Evolutionary conservation across 2,329 filamentous ascomycete species (phyloP).

Genomic region (Orbilia brochopaga): DNA sequence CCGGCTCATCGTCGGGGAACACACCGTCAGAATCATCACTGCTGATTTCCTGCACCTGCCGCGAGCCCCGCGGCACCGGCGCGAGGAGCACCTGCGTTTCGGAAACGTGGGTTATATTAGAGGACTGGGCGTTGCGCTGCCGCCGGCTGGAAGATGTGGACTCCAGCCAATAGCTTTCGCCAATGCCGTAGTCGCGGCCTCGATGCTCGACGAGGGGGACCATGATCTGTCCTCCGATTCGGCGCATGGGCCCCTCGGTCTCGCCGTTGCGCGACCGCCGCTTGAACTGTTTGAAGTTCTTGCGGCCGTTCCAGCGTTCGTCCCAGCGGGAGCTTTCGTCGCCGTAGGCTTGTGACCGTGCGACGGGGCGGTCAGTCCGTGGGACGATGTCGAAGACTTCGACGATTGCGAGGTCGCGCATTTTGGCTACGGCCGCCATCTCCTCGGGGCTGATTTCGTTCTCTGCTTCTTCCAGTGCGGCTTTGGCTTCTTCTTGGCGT

Average conservation of each 20-base stretch:
- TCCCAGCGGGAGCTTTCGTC: constrained; percentile 74
- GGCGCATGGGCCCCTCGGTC: constrained; percentile 56
- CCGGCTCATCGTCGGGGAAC: constrained; percentile 16
- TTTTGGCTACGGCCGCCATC: constrained; percentile 64
- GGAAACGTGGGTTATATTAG: constrained; percentile 30
- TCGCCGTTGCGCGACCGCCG: constrained; percentile 60
- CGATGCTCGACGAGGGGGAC: constrained; percentile 69
- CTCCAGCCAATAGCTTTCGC: constrained; percentile 58
- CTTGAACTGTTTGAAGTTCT: constrained; percentile 92
- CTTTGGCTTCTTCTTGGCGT: constrained; percentile 71
- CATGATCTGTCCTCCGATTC: constrained; percentile 64
- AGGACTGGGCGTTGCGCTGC: constrained; percentile 1
- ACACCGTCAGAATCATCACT: not conserved
- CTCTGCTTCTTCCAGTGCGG: constrained; percentile 64
- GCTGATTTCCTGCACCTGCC: constrained; percentile 23
- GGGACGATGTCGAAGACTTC: constrained; percentile 73
- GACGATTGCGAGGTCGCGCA: constrained; percentile 75
- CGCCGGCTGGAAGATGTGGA: constrained; percentile 22
- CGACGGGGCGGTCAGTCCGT: constrained; percentile 54
- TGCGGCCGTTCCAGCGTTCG: constrained; percentile 86
- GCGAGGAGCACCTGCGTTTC: constrained; percentile 39
- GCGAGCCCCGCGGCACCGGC: constrained; percentile 9
- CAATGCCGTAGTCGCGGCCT: constrained; percentile 66
- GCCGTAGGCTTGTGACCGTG: constrained; percentile 56
- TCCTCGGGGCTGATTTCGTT: constrained; percentile 65